Evolutionary conservation across 2,329 filamentous ascomycete species (phyloP).

Genomic region (Fusarium dimerum): DNA sequence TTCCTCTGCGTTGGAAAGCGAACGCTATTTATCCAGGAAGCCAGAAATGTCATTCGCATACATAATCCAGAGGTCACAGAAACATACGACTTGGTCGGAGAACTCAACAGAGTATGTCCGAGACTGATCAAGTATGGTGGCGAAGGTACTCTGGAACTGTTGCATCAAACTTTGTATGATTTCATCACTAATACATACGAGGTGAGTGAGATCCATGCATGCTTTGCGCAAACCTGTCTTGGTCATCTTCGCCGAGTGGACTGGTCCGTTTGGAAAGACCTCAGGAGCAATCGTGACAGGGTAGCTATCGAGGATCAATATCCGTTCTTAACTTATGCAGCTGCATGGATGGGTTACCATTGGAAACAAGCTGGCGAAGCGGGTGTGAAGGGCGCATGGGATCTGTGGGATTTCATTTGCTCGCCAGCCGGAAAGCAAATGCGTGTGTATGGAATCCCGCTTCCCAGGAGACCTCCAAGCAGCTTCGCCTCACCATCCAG

Average conservation of each 20-base stretch:
- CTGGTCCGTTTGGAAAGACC: slow-evolving; percentile 8
- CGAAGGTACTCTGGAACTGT: slow-evolving; percentile 18
- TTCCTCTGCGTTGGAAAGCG: slow-evolving; percentile 16
- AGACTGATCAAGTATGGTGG: slow-evolving; percentile 16
- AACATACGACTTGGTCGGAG: slow-evolving; percentile 19
- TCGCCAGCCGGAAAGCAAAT: slow-evolving; percentile 16
- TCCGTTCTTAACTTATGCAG: slow-evolving; percentile 13
- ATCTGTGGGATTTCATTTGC: slow-evolving; percentile 19
- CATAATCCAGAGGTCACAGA: slow-evolving; percentile 17
- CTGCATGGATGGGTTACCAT: slow-evolving; percentile 14
- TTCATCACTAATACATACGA: slow-evolving; percentile 21
- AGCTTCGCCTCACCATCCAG: background rate
- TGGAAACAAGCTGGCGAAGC: slow-evolving; percentile 10
- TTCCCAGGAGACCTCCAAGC: background rate
- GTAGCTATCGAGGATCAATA: background rate
- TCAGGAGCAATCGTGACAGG: background rate
- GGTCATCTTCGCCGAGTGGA: slow-evolving; percentile 10
- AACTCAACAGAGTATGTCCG: slow-evolving; percentile 17
- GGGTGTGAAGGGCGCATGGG: slow-evolving; percentile 5
- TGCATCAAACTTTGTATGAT: slow-evolving; percentile 25
- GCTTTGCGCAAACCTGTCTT: slow-evolving; percentile 13
- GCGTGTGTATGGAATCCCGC: slow-evolving; percentile 4
- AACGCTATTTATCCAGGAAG: slow-evolving; percentile 11
- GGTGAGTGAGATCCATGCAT: slow-evolving; percentile 9
- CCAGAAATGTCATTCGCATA: slow-evolving; percentile 16